Percentiles rank a stretch among this genome's conserved stretches.
phyloP scores from a whole-genome alignment of 768 basidiomycete genomes.

The Strobilomyces confusus region DNA sequence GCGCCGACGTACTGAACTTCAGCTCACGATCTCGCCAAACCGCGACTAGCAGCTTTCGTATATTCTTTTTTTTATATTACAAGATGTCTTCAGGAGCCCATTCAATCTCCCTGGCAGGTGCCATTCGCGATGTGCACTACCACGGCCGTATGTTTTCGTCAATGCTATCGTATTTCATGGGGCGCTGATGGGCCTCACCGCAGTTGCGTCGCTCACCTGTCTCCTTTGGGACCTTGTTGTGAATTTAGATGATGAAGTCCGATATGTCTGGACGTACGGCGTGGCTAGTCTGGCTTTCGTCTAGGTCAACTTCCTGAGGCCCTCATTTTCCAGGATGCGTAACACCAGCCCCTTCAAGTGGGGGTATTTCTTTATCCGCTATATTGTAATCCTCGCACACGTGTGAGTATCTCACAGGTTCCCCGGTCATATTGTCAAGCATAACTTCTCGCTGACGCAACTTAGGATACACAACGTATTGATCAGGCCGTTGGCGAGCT shows the following conservation, averaged over 20 bases:
- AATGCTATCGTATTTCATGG: too few relatives aligned
- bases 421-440: background rate
- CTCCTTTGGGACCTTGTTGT: constrained; percentile 13
- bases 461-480: constrained; percentile 12
- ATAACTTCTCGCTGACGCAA: background rate
- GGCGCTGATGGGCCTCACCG: background rate
- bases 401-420: background rate
- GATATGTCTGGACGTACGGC: constrained; percentile 20
- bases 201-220: constrained; percentile 12
- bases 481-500: background rate
- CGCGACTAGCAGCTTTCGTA: background rate
- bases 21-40: background rate
- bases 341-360: constrained; percentile 25
- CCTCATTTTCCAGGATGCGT: constrained; percentile 18
- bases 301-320: background rate
- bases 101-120: background rate
- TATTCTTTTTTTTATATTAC: background rate
- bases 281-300: background rate
- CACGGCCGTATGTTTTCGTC: constrained; percentile 4
- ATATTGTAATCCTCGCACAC: constrained; percentile 6
- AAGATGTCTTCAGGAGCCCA: background rate
- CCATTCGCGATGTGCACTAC: constrained; percentile 8
- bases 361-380: constrained; percentile 9
- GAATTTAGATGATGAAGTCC: constrained; percentile 15
- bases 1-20: background rate